These are phyloP conservation scores for Cercophora newfieldiana DNA, from an alignment of 495 filamentous ascomycete genomes.

Conservation along the genomic window DNA sequence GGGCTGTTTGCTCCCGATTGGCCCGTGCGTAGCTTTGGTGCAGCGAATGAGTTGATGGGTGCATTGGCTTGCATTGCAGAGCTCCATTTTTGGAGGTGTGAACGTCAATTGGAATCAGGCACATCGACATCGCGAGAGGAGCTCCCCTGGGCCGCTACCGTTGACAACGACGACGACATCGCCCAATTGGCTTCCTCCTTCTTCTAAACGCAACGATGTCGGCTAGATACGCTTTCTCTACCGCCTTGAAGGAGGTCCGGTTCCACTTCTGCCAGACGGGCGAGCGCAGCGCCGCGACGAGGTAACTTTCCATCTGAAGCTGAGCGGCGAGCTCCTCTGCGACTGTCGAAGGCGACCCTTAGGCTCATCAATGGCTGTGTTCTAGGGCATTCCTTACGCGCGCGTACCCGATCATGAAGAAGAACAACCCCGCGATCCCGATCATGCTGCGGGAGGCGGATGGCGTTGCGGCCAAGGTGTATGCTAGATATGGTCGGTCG, in stretches of 20 bases:
- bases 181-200: slow-evolving; percentile 2
- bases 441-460: slow-evolving; percentile 92
- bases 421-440: slow-evolving; percentile 91
- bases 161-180: slow-evolving; percentile 17
- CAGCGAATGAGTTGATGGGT: not conserved
- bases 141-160: slow-evolving; percentile 11
- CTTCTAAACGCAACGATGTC: slow-evolving; percentile 63
- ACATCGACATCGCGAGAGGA: not conserved
- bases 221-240: slow-evolving; percentile 86
- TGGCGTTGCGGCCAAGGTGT: slow-evolving; percentile 79
- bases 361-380: not conserved
- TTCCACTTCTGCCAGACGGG: slow-evolving; percentile 95
- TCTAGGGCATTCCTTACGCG: slow-evolving; percentile 81
- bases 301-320: slow-evolving; percentile 53
- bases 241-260: slow-evolving; percentile 87
- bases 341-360: not conserved
- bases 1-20: slow-evolving; percentile 4
- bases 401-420: slow-evolving; percentile 98
- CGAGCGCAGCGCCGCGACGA: slow-evolving; percentile 79
- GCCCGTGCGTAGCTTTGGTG: slow-evolving; percentile 12
- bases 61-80: slow-evolving; percentile 1
- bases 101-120: not conserved
- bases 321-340: not conserved
- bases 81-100: slow-evolving; percentile 15
- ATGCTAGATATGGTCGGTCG: slow-evolving; percentile 85